phyloP scores from a whole-genome alignment of 106 monocot genomes.

The Dactylorhiza incarnata region DNA sequence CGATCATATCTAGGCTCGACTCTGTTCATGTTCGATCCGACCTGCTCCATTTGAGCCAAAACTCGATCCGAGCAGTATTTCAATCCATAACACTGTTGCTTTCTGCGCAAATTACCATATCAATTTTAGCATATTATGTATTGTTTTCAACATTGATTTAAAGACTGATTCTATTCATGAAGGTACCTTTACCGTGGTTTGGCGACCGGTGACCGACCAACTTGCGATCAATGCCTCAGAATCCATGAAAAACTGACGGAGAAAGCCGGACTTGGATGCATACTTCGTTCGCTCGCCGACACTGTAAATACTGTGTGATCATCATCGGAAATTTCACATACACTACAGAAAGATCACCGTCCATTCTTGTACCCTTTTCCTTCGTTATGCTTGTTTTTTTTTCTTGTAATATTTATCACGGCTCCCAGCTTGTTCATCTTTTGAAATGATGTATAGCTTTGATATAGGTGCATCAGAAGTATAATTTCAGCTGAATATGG shows the following conservation, averaged over 20 bases:
- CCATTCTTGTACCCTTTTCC: not conserved
- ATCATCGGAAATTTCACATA: not conserved
- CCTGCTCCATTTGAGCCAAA: too few relatives aligned
- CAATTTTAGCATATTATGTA: not conserved
- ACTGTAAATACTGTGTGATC: conserved; percentile 64
- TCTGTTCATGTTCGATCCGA: too few relatives aligned
- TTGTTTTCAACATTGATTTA: not conserved
- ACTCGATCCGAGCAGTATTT: too few relatives aligned
- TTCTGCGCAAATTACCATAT: not conserved
- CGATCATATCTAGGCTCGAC: too few relatives aligned
- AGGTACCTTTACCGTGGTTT: conserved; percentile 93
- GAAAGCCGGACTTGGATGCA: conserved; percentile 83
- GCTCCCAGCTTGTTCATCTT: not conserved
- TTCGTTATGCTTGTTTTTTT: not conserved
- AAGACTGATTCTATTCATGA: not conserved
- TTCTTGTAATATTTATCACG: not conserved
- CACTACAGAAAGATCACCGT: not conserved
- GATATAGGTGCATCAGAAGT: too few relatives aligned
- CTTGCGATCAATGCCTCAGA: conserved; percentile 90
- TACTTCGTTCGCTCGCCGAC: conserved; percentile 76
- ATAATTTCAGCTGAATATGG: too few relatives aligned
- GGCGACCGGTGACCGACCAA: conserved; percentile 86
- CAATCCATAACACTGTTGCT: too few relatives aligned
- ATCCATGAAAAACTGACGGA: conserved; percentile 90
- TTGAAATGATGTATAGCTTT: not conserved